Evolutionary conservation across 2,329 filamentous ascomycete genomes (phyloP), one percentile per base, ranked within the genome.

Genomic region (Apiospora arundinis): DNA sequence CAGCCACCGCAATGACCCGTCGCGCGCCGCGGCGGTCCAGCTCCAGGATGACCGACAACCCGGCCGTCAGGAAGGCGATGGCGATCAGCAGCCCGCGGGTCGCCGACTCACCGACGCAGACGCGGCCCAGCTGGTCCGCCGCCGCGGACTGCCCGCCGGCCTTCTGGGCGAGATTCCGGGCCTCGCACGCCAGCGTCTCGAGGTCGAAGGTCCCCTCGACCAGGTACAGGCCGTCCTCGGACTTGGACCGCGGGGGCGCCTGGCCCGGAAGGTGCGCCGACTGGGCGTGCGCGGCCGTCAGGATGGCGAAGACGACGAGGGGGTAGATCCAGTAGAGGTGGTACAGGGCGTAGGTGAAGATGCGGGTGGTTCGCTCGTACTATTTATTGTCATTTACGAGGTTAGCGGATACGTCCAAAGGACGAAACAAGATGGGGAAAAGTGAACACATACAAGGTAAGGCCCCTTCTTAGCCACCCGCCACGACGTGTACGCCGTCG

Each of bases 311-410:
- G 28, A 37, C 52, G 52, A 28, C 28, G 6, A 60, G 28, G 28
- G 52, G 52, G 52, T 37, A 60, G 28, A 60, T 5, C 28, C 28
- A 60, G 52, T 60, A 60, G 28, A 60, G 52, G 28, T 60, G 52
- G 52, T 37, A 60, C 18, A 60, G 16, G 16, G 16, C 7, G 28
- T 60, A 60, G 52, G 52, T 37, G 52, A 60, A 21, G 52, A 60
- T 2, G 52, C 52, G 52, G 16, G 28, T 60, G 28, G 14, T 8
- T 16, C 5, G 21, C 7, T 21, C 6, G 52, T 60, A 60, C 52
- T 60, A 28, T 18, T 32, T 11, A 4, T 56, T 32, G 2, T 6
- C n/a, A 21, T 16, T n/a, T n/a, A n/a, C n/a, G 32, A 32, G 32
- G 32, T 32, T 32, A 32, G 32, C 32, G 32, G 11, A 11, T 4